Conservation (phyloP, 139 green algal genomes). For the Coelastrella sp. region DNA sequence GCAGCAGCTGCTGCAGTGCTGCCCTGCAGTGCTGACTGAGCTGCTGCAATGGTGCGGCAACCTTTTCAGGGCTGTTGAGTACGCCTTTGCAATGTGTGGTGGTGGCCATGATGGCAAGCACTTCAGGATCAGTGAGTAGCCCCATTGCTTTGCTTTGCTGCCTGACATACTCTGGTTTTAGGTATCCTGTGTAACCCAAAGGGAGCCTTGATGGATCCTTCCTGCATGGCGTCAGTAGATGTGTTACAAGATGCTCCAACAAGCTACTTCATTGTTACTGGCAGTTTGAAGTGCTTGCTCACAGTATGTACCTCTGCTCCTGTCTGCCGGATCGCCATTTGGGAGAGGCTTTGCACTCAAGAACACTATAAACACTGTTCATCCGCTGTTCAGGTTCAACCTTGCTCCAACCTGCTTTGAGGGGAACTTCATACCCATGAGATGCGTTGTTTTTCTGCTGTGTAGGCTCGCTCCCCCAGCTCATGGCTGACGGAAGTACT, state of each 20-base stretch:
- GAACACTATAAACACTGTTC: background rate
- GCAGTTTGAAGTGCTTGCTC: background rate
- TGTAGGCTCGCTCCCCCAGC: background rate
- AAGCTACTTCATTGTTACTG: background rate
- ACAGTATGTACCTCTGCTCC: background rate
- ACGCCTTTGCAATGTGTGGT: background rate
- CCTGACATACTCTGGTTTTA: background rate
- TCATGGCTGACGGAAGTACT: background rate
- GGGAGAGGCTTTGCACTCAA: background rate
- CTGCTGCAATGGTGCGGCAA: constrained; percentile 1
- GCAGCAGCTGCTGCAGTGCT: constrained; percentile 4
- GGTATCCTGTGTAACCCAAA: background rate
- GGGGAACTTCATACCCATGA: background rate
- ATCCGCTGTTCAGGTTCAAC: background rate
- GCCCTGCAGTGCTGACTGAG: background rate
- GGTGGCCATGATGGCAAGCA: background rate
- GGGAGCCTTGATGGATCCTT: background rate
- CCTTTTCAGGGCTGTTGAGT: background rate
- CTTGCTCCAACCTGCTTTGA: background rate
- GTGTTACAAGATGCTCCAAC: background rate
- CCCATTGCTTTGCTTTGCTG: background rate
- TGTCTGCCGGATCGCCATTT: too few relatives aligned
- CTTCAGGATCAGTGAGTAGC: background rate
- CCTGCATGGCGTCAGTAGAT: background rate
- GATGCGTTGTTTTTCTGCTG: background rate